Evolutionary conservation across 805 yeast genomes (phyloP).

Genomic region (Spathaspora gorwiae): DNA sequence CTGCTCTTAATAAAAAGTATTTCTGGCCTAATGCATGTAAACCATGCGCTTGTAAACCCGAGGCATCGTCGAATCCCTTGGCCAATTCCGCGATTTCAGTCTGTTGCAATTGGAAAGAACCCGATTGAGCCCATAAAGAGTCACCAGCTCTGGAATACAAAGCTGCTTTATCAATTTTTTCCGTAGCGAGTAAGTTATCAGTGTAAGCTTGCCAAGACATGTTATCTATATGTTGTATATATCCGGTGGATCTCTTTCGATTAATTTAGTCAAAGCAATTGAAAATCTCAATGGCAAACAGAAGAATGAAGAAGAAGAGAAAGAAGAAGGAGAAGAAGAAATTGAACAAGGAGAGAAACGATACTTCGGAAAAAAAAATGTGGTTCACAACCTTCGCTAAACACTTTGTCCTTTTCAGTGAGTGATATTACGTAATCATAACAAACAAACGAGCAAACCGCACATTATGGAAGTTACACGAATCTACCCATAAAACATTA

Average conservation of each 20-base stretch:
- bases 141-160: constrained; percentile 94
- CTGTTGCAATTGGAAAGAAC: constrained; percentile 58
- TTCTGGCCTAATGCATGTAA: constrained; percentile 81
- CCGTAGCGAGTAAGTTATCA: constrained; percentile 83
- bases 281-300: background rate
- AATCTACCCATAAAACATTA: background rate
- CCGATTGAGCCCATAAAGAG: constrained; percentile 86
- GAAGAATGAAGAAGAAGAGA: background rate
- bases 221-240: background rate
- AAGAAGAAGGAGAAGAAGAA: background rate
- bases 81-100: constrained; percentile 73
- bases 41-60: constrained; percentile 78
- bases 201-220: constrained; percentile 75
- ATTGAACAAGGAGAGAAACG: background rate
- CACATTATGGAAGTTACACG: background rate
- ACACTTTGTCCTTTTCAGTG: too few relatives aligned
- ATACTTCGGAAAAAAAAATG: background rate
- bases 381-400: too few relatives aligned
- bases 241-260: background rate
- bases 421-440: too few relatives aligned
- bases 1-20: constrained; percentile 84
- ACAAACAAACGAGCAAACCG: background rate
- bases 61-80: constrained; percentile 74
- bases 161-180: constrained; percentile 87
- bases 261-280: background rate